Conservation (phyloP, 495 filamentous ascomycete genomes). For the Antarctomyces pellizariae region DNA sequence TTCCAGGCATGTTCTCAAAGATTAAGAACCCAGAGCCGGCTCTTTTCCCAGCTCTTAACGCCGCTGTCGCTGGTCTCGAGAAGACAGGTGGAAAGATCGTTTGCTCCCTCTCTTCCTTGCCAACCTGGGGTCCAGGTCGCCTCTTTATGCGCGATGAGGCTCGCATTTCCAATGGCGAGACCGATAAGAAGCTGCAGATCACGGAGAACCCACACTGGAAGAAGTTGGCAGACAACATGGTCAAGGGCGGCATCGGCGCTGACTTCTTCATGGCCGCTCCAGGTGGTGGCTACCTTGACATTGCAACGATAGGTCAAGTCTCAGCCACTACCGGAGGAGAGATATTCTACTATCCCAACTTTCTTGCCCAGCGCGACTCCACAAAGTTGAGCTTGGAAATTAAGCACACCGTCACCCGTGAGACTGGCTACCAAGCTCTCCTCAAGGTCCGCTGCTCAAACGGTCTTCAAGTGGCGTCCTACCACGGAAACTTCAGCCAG, state of each 20-base stretch:
- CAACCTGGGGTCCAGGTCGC: constrained; percentile 73
- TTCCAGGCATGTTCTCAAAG: constrained; percentile 65
- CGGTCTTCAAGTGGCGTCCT: constrained; percentile 78
- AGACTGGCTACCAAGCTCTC: constrained; percentile 87
- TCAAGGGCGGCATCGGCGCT: constrained; percentile 64
- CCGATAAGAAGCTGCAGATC: constrained; percentile 75
- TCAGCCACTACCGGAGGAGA: constrained; percentile 72
- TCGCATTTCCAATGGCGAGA: constrained; percentile 67
- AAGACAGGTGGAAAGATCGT: constrained; percentile 82
- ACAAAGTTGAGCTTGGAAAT: constrained; percentile 71
- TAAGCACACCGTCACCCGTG: constrained; percentile 65
- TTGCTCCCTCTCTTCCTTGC: constrained; percentile 60
- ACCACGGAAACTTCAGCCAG: constrained; percentile 90
- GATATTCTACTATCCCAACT: constrained; percentile 89
- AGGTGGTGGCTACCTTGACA: constrained; percentile 72
- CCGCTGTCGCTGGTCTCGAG: constrained; percentile 58
- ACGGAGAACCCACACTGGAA: constrained; percentile 72
- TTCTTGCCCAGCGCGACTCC: constrained; percentile 64
- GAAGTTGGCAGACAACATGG: constrained; percentile 68
- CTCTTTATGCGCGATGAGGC: constrained; percentile 70
- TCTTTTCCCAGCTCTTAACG: constrained; percentile 59
- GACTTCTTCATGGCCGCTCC: constrained; percentile 90
- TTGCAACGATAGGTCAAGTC: constrained; percentile 71
- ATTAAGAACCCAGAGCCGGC: constrained; percentile 78
- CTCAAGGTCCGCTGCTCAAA: constrained; percentile 99